Base-by-base conservation (phyloP, 129 eudicot genomes). In the Silybum marianum region DNA sequence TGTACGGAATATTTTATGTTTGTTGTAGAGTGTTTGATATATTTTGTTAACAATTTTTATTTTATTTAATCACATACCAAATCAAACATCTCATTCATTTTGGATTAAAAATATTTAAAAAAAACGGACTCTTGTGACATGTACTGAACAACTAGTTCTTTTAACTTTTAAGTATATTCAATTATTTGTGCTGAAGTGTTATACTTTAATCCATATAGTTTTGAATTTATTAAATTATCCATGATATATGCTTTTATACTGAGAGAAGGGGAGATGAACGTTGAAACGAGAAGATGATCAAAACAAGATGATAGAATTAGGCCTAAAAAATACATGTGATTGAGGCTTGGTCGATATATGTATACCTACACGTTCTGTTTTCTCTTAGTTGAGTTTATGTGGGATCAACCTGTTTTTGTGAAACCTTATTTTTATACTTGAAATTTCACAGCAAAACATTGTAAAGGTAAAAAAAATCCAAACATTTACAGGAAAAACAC, bases 161-260 rank as follows among this genome's bases (percentile, higher is more conserved):
- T 2, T 54, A 54, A 36, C 0, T 28, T 28, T 2, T 54, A 54
- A 36, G 30, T 75, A 11, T 46, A 46, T 36, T 19, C 58, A 28
- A 25, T 39, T 44, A 42, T 4, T 42, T 67, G 22, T 68, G 21
- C 24, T 25, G 65, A 66, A 78, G 44, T 66, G 40, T 67, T 34
- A 76, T 32, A 12, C 34, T 76, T 30, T 23, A 25, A 36, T 34
- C 60, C 36, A 77, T 66, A n/a, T 66, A n/a, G 69, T 28, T 75
- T 75, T 40, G 9, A 21, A 16, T 22, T 58, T 60, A 30, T 54
- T 71, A 5, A 4, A 58, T 76, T 36, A 58, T 51, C 26, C 42
- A 71, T 71, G 26, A 46, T 28, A 19, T 18, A 51, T 14, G 9
- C 12, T 7, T 32, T n/a, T 13, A 71, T 75, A 16, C 12, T 13